Base-by-base conservation (phyloP, 78 protist species). In the Dictyostelium purpureum region DNA sequence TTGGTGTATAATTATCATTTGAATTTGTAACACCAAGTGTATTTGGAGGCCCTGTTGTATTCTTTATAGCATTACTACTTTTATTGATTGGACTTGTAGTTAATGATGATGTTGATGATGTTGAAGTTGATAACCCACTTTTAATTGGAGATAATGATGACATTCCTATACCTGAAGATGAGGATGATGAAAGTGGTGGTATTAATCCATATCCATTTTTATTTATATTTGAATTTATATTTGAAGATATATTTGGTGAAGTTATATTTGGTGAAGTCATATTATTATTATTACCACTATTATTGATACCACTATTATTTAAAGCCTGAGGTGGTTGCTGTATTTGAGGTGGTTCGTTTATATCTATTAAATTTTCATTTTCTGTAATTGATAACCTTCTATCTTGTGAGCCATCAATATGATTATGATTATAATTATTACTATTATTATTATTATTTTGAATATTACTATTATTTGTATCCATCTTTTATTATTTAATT, bases 41-140 rank as follows among this genome's bases (percentile, higher is more conserved):
- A n/a, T n/a, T n/a, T 57, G 35, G 66, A 10, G 66, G 66, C 7
- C 66, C 66, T 57, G 66, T 57, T 21, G 66, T 26, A 26, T 57
- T 61, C 16, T 63, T 33, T 10, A 63, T 31, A 31, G 38, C 38
- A 63, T 16, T 33, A 63, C 33, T 63, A 31, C 71, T 69, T 6
- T 69, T 77, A 40, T 77, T 54, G 2, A n/a, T 4, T 35, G 31
- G 43, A 1, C 18, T 54, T 38, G 66, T 12, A 21, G 12, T 61
- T 2, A 40, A 57, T 56, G 70, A 56, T 77, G 83, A 77, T 77
- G 83, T 37, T 35, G 83, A 77, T 77, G 70, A 35, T 54, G 81
- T 37, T 26, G 45, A 76, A 51, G 81, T 31, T 47, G 19, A 47
- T 47, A 37, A 37, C 21, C 9, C 40, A 2, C 24, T 42, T 38